Evolutionary conservation across 2,329 filamentous ascomycete species (phyloP), one percentile per base, ranked within the genome.

Genomic region (Ophiostoma fasciatum): DNA sequence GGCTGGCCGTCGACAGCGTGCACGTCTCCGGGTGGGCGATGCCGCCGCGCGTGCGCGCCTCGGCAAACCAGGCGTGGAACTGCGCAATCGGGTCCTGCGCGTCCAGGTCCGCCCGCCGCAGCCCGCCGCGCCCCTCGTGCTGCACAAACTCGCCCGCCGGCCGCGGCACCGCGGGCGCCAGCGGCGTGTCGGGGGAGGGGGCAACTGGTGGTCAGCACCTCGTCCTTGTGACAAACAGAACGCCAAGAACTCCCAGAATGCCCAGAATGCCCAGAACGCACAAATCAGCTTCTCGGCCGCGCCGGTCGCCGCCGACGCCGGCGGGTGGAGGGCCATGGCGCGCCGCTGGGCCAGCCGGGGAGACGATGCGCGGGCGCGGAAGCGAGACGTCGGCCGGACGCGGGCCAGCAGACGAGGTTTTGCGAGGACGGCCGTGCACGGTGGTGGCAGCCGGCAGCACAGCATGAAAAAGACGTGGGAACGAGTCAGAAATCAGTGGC

Each of bases 61-160:
- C 68, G 11, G 70, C 66, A 68, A 93, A 98, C 90, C 90, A 98
- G 42, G 61, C 57, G 62, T 93, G 72, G 64, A 96, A 98, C 62
- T 96, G 90, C 22, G 66, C 63, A 39, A 88, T 73, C 1, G 90
- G 90, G 37, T 68, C 68, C 8, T 61, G 38, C 1, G 65, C 50
- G 48, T 71, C 57, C 14, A 92, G 73, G 51, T 83, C 69, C 1
- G 56, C 49, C 31, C 62, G 66, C 25, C 67, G 63, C 21, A 93
- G 72, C 2, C 66, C 63, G 47, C 71, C 72, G 36, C 55, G 58
- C 9, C 28, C 29, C 40, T 56, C 51, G 40, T 53, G 45, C 55
- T 68, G 66, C 33, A 69, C 74, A 64, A 87, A 93, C 56, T 93
- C 84, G 18, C 72, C 73, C 10, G 84, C 83, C 54, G 81, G 80